Base-by-base conservation (phyloP, 2,329 filamentous ascomycete species). In the Aaosphaeria arxii region DNA sequence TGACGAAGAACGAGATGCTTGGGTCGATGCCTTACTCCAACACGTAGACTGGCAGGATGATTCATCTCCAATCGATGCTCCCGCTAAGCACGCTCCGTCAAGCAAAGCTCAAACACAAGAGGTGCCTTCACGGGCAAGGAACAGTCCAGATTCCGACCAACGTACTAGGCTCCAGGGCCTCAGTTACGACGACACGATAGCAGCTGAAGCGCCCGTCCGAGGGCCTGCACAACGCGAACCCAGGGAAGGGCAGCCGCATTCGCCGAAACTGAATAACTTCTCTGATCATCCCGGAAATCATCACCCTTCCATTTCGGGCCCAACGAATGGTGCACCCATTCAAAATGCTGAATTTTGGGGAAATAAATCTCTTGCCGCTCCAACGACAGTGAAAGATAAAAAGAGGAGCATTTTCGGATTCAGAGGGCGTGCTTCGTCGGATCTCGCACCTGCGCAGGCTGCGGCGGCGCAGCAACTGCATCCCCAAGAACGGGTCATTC, bases 11-110 rank as follows among this genome's bases (percentile, higher is more conserved):
- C 85, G 94, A 50, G 94, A 99, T 71, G 80, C 86, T 40, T 99
- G 94, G 94, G 92, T 99, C 1, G 88, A 95, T 48, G 87, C 89
- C 24, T 76, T 99, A 38, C 75, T 97, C 50, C 87, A 89, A 57
- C 96, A 95, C 77, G 91, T 96, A 38, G 90, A 96, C 61, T 85
- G 82, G 62, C 79, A 88, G 38, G 74, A 79, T 1, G 62, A 69
- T 32, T 47, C 54, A 2, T 66, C 61, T 17, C 63, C 66, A 7
- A 47, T 56, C 9, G 66, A 70, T 77, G 81, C 11, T 79, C 87
- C 46, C 38, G 47, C 58, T 30, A 61, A 62, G 11, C 46, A 47
- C 40, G 46, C 40, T 11, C 46, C 47, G n/a, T 49, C 44, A 28
- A 59, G 45, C 9, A 83, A 80, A 49, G 76, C 79, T 35, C 53